Evolutionary conservation across 2,329 filamentous ascomycete genomes (phyloP).

Genomic region (Fusarium sp.): DNA sequence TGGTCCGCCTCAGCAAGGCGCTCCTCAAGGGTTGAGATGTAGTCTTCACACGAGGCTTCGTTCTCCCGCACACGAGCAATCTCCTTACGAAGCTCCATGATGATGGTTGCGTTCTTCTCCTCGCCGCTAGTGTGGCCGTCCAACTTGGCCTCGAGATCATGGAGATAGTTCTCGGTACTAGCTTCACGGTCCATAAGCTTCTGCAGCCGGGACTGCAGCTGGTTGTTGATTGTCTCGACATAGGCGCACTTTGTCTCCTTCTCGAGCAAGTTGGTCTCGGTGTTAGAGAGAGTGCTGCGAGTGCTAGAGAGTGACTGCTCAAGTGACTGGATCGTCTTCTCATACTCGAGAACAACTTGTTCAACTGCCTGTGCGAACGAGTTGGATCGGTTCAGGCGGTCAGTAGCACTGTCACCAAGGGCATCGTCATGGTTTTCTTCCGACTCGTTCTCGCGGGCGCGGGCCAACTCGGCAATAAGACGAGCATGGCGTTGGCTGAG

Average conservation of each 20-base stretch:
- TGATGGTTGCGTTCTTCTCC: constrained; percentile 89
- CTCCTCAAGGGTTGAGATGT: constrained; percentile 96
- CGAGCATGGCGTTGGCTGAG: constrained; percentile 95
- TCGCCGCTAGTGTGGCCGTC: constrained; percentile 92
- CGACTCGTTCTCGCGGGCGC: constrained; percentile 78
- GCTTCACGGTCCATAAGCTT: constrained; percentile 92
- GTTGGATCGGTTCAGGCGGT: constrained; percentile 92
- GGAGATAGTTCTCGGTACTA: constrained; percentile 92
- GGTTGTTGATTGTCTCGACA: constrained; percentile 89
- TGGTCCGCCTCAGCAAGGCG: constrained; percentile 95
- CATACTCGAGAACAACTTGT: constrained; percentile 95
- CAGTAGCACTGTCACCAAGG: constrained; percentile 82
- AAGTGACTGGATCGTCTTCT: constrained; percentile 95
- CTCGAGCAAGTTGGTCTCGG: constrained; percentile 88
- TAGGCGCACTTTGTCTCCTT: constrained; percentile 95
- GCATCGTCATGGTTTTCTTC: constrained; percentile 70
- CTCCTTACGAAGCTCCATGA: constrained; percentile 91
- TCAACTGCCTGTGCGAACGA: constrained; percentile 97
- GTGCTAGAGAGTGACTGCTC: constrained; percentile 94
- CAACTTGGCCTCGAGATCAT: constrained; percentile 89
- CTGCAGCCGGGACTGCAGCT: constrained; percentile 89
- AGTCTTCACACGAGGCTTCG: constrained; percentile 91
- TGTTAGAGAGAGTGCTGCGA: constrained; percentile 82
- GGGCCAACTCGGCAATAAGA: constrained; percentile 92
- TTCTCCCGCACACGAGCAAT: constrained; percentile 89